A percentile compares a stretch with the other conserved stretches of the same genome.
phyloP scores from a whole-genome alignment of 495 filamentous ascomycete genomes.

The Aspergillus bertholletiae region DNA sequence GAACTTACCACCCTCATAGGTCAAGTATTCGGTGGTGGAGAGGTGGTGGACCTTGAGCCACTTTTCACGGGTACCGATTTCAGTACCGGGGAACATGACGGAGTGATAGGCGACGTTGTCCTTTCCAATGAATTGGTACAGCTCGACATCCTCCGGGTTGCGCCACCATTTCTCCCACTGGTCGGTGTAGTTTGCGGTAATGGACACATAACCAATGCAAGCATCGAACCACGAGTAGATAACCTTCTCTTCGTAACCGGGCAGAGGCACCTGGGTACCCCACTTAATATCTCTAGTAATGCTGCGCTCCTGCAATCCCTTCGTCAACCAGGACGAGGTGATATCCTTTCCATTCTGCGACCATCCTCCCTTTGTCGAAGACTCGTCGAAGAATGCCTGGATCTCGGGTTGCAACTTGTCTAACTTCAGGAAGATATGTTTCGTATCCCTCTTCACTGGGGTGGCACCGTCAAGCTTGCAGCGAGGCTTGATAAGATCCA shows the following conservation, averaged over 20 bases:
- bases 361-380: constrained; percentile 64
- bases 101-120: constrained; percentile 93
- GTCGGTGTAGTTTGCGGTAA: constrained; percentile 88
- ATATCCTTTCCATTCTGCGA: constrained; percentile 69
- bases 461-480: constrained; percentile 85
- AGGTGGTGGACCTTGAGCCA: constrained; percentile 93
- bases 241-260: constrained; percentile 74
- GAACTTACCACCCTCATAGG: constrained; percentile 96
- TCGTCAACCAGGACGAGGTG: constrained; percentile 74
- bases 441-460: constrained; percentile 67
- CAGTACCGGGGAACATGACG: constrained; percentile 86
- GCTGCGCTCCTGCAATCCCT: constrained; percentile 76
- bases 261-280: constrained; percentile 69
- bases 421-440: constrained; percentile 72
- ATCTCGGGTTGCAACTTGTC: constrained; percentile 75
- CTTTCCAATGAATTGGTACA: constrained; percentile 98
- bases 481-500: constrained; percentile 51
- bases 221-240: constrained; percentile 99
- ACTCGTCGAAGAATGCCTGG: constrained; percentile 63
- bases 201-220: constrained; percentile 93
- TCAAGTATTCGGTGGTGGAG: constrained; percentile 90
- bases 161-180: constrained; percentile 97
- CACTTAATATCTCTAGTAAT: constrained; percentile 93
- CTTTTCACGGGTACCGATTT: constrained; percentile 76
- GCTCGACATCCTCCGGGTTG: constrained; percentile 78